These are phyloP conservation scores for Fusarium floridanum DNA, from an alignment of 2,329 filamentous ascomycete genomes.

Conservation along the genomic window DNA sequence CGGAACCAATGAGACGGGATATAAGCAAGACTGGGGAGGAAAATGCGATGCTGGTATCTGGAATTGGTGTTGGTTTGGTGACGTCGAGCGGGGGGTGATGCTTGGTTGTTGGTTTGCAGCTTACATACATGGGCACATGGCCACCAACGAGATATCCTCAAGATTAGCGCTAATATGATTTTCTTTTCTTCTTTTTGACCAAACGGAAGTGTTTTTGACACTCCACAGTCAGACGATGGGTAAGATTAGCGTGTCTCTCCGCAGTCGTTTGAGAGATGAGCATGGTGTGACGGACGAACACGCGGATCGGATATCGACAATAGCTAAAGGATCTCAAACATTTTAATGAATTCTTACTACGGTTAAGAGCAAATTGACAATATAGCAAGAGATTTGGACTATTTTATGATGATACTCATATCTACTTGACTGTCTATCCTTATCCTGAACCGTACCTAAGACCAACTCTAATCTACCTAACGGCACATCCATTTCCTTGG, in stretches of 20 bases:
- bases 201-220: not conserved
- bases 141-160: slow-evolving; percentile 16
- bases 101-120: slow-evolving; percentile 6
- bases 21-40: not conserved
- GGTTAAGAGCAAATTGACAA: not conserved
- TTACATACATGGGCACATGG: slow-evolving; percentile 8
- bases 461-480: not conserved
- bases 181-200: slow-evolving; percentile 3
- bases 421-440: not conserved
- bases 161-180: slow-evolving; percentile 28
- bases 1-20: not conserved
- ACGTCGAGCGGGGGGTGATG: slow-evolving; percentile 17
- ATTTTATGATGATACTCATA: not conserved
- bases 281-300: not conserved
- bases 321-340: not conserved
- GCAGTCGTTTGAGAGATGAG: not conserved
- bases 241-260: slow-evolving; percentile 4
- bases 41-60: slow-evolving; percentile 17
- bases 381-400: not conserved
- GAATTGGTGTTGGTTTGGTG: slow-evolving; percentile 3
- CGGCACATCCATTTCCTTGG: not conserved
- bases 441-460: not conserved
- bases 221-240: slow-evolving; percentile 7
- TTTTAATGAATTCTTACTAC: not conserved
- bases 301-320: not conserved